Conservation (phyloP, 1,284 basidiomycete species). For the Ustilago vetiveriae region DNA sequence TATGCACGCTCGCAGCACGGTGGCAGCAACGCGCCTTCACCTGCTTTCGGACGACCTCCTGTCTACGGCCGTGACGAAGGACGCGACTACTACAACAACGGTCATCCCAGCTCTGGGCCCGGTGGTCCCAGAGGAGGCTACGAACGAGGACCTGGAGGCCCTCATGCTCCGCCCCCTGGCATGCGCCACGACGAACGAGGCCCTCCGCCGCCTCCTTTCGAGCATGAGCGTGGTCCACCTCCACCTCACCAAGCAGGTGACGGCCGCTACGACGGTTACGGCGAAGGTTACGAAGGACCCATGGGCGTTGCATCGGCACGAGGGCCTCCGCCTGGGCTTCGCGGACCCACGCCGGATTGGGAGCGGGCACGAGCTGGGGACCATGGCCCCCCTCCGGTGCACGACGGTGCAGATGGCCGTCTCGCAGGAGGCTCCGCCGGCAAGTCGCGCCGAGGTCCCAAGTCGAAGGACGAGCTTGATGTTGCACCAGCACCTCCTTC, state of each 20-base stretch:
- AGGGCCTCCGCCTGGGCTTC: slow-evolving; percentile 21
- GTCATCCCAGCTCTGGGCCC: slow-evolving; percentile 16
- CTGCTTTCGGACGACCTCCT: slow-evolving; percentile 41
- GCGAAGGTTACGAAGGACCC: slow-evolving; percentile 23
- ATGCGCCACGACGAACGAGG: slow-evolving; percentile 39
- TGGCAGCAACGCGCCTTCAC: slow-evolving; percentile 50
- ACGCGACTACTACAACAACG: slow-evolving; percentile 44
- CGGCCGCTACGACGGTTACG: slow-evolving; percentile 30
- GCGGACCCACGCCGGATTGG: slow-evolving; percentile 41
- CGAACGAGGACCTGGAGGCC: slow-evolving; percentile 20
- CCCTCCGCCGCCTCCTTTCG: slow-evolving; percentile 25
- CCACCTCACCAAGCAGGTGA: slow-evolving; percentile 18
- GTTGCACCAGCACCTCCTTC: slow-evolving; percentile 28
- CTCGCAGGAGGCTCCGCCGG: slow-evolving; percentile 9
- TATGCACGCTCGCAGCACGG: slow-evolving; percentile 46
- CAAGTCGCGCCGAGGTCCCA: slow-evolving; percentile 41
- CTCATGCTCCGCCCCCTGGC: slow-evolving; percentile 20
- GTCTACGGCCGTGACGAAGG: slow-evolving; percentile 44
- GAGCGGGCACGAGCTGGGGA: slow-evolving; percentile 34
- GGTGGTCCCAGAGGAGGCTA: slow-evolving; percentile 36
- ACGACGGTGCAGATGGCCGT: slow-evolving; percentile 24
- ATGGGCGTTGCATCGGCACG: slow-evolving; percentile 14
- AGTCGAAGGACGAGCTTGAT: slow-evolving; percentile 43
- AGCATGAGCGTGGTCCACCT: slow-evolving; percentile 36
- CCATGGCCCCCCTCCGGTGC: slow-evolving; percentile 14